These are phyloP conservation scores for Spatholobus suberectus DNA, from an alignment of 306 rosid species.

Conservation along the genomic window DNA sequence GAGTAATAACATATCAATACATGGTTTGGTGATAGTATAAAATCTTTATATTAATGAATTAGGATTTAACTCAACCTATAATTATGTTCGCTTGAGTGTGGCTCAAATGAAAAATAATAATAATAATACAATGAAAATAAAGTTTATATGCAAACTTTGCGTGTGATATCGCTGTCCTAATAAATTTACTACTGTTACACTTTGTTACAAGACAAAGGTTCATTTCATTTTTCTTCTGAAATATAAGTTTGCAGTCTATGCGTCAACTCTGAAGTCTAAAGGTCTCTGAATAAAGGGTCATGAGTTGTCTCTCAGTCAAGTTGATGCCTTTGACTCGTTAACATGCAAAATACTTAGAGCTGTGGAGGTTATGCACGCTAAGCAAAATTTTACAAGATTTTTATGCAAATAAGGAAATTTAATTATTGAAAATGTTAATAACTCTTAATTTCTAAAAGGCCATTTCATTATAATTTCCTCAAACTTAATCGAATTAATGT, in stretches of 20 bases:
- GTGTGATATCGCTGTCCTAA: background rate
- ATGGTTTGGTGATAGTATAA: background rate
- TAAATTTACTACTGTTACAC: background rate
- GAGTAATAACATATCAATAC: background rate
- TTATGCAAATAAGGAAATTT: background rate
- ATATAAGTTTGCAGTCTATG: background rate
- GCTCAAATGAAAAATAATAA: background rate
- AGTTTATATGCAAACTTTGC: background rate
- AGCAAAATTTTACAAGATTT: no score
- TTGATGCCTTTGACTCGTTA: background rate
- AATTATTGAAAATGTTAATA: background rate
- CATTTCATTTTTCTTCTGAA: background rate
- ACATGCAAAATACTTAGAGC: no score
- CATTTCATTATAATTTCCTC: background rate
- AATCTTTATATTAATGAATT: background rate
- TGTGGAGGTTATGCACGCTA: no score
- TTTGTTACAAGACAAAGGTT: background rate
- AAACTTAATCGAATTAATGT: background rate
- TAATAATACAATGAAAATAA: background rate
- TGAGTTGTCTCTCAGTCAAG: background rate
- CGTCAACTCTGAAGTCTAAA: background rate
- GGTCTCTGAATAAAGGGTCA: background rate
- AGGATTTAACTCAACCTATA: background rate
- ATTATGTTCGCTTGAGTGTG: background rate
- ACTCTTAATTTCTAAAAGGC: background rate